Base-by-base conservation (phyloP, 2,329 filamentous ascomycete species). In the Blastomyces emzantsi region DNA sequence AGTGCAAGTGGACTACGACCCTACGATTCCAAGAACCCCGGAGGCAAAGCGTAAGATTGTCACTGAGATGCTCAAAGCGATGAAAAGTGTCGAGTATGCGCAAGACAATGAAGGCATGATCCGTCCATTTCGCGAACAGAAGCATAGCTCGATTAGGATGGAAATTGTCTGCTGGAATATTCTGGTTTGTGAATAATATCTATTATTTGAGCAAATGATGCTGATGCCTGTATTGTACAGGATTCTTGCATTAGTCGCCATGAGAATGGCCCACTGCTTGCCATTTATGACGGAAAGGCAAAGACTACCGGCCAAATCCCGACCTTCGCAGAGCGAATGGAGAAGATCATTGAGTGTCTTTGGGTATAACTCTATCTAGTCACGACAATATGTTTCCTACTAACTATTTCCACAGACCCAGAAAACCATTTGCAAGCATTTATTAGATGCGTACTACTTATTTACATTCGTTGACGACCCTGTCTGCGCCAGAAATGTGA, bases 341-440 rank as follows among this genome's bases (percentile, higher is more conserved):
- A 68, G 52, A 62, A 66, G 58, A 64, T 65, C 19, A 65, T 72
- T 4, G 62, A 69, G 11, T 64, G 64, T 22, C 63, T 73, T 28
- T 61, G 45, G 39, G 69, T 71, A 65, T 51, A 45, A 30, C 47
- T 36, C 25, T 22, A 6, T 11, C 43, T 51, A 30, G 56, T n/a
- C 36, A 36, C 15, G 6, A 41, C n/a, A 22, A n/a, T 51, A 30
- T 36, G n/a, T 30, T 39, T 33, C n/a, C 57, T 52, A 13, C 60
- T 66, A 28, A 64, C 39, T 22, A 30, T 0, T 22, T 41, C 45
- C 7, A n/a, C 43, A 71, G 66, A 66, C 63, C 9, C 73, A 72
- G 39, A 78, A 78, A 66, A 74, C 75, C 0, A 74, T 77, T 41
- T 77, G 74, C 71, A 76, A 76, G 62, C 75, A 76, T 61, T 65